A percentile compares a stretch with the other conserved stretches of the same genome.
These are phyloP conservation scores for Tolypocladium paradoxum DNA, from an alignment of 2,329 filamentous ascomycete species.

Conservation along the genomic window DNA sequence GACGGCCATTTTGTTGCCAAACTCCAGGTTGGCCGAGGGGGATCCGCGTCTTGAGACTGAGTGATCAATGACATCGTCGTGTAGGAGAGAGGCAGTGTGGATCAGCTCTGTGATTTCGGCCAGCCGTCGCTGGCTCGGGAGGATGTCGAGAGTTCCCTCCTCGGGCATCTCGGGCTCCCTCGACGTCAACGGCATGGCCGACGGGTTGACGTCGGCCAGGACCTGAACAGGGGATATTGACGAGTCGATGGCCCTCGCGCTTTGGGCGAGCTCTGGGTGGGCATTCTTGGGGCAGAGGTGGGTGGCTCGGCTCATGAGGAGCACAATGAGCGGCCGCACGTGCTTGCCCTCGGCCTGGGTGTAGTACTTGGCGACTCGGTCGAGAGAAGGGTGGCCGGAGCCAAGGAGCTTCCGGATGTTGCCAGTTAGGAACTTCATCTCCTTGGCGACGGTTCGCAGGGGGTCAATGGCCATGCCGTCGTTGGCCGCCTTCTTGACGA, in stretches of 20 bases:
- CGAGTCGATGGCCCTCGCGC: slow-evolving; percentile 36
- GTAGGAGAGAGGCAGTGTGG: slow-evolving; percentile 89
- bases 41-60: slow-evolving; percentile 74
- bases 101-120: slow-evolving; percentile 97
- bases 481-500: slow-evolving; percentile 50
- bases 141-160: slow-evolving; percentile 51
- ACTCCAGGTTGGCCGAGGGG: slow-evolving; percentile 84
- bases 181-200: slow-evolving; percentile 33
- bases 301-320: slow-evolving; percentile 93
- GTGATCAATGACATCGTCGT: slow-evolving; percentile 97
- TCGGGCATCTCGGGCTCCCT: slow-evolving; percentile 20
- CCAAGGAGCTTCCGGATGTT: slow-evolving; percentile 91
- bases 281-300: slow-evolving; percentile 57
- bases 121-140: slow-evolving; percentile 84
- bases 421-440: slow-evolving; percentile 90
- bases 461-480: slow-evolving; percentile 72
- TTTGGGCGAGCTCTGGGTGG: slow-evolving; percentile 27
- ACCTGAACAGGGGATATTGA: slow-evolving; percentile 44
- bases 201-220: slow-evolving; percentile 75
- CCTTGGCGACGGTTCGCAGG: slow-evolving; percentile 80
- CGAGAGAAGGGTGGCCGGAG: slow-evolving; percentile 86
- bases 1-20: slow-evolving; percentile 99
- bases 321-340: slow-evolving; percentile 83
- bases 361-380: slow-evolving; percentile 96
- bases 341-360: slow-evolving; percentile 95